Evolutionary conservation across 495 filamentous ascomycete species (phyloP).

Genomic region (Cenococcum geophilum): DNA sequence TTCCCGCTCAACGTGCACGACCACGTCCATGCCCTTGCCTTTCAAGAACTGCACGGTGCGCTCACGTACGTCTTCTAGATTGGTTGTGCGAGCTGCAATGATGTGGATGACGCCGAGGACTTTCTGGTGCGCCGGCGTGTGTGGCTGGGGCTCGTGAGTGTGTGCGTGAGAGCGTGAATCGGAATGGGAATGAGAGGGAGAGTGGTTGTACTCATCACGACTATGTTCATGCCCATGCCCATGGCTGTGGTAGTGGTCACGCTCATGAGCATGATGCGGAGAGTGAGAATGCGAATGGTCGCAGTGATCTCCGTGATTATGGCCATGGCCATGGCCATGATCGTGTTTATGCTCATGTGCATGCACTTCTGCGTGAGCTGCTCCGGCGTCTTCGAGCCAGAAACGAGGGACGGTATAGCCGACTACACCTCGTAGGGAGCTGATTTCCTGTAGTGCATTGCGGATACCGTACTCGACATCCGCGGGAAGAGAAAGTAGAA

Average conservation of each 20-base stretch:
- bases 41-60: constrained; percentile 36
- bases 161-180: constrained; percentile 6
- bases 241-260: constrained; percentile 26
- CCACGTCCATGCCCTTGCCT: constrained; percentile 37
- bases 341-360: constrained; percentile 30
- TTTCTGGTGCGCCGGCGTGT: constrained; percentile 16
- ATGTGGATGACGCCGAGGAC: constrained; percentile 42
- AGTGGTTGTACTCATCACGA: not conserved
- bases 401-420: constrained; percentile 86
- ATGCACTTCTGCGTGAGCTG: constrained; percentile 33
- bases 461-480: constrained; percentile 85
- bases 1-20: constrained; percentile 41
- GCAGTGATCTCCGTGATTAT: constrained; percentile 4
- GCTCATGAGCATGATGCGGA: not conserved
- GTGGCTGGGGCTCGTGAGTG: constrained; percentile 1
- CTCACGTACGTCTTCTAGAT: constrained; percentile 40
- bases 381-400: constrained; percentile 76
- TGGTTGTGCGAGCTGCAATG: constrained; percentile 31
- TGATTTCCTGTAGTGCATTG: constrained; percentile 76
- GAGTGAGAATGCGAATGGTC: constrained; percentile 13
- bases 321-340: constrained; percentile 5
- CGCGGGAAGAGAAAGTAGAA: constrained; percentile 78
- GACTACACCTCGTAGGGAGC: constrained; percentile 73
- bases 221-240: not conserved
- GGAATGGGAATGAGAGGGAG: not conserved